Percentiles rank a stretch among this genome's conserved stretches.
Evolutionary conservation across 805 yeast species (phyloP).

Genomic region (Wickerhamomyces mucosus): DNA sequence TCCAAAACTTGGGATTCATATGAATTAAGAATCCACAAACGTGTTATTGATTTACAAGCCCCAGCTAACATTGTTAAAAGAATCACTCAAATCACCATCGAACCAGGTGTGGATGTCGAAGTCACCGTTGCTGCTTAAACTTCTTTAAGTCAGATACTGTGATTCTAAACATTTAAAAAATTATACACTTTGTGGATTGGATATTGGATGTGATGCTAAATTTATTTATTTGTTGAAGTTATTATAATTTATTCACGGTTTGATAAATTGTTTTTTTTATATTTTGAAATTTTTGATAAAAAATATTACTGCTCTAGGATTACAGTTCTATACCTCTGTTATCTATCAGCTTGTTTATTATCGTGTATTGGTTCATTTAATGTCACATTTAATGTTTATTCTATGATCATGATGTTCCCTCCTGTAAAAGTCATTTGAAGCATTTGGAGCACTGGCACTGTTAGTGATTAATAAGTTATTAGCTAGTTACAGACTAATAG

Average conservation of each 20-base stretch:
- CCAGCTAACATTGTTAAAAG: conserved; percentile 89
- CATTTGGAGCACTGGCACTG: not conserved
- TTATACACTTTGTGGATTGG: too few species aligned
- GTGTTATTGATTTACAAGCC: conserved; percentile 96
- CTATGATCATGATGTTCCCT: not conserved
- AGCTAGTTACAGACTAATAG: too few species aligned
- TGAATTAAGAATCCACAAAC: conserved; percentile 99
- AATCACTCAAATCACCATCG: conserved; percentile 96
- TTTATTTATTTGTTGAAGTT: too few species aligned
- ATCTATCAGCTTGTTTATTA: conserved; percentile 20
- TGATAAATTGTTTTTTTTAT: too few species aligned
- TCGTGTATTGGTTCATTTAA: conserved; percentile 15
- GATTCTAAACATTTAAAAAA: too few species aligned
- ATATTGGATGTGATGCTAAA: too few species aligned
- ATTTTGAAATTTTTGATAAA: too few species aligned
- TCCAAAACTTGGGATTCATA: conserved; percentile 99
- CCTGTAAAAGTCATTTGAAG: conserved; percentile 2
- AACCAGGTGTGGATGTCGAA: conserved; percentile 98
- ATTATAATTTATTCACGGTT: too few species aligned
- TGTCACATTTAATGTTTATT: conserved; percentile 3
- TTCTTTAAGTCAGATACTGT: conserved; percentile 1
- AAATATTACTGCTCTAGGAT: conserved; percentile 25
- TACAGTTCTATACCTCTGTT: conserved; percentile 24
- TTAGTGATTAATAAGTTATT: not conserved
- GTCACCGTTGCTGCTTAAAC: conserved; percentile 79